A percentile compares a stretch with the other conserved stretches of the same genome.
These are phyloP conservation scores for Vitis rupestris DNA, from an alignment of 164 flowering plant species.

Conservation along the genomic window DNA sequence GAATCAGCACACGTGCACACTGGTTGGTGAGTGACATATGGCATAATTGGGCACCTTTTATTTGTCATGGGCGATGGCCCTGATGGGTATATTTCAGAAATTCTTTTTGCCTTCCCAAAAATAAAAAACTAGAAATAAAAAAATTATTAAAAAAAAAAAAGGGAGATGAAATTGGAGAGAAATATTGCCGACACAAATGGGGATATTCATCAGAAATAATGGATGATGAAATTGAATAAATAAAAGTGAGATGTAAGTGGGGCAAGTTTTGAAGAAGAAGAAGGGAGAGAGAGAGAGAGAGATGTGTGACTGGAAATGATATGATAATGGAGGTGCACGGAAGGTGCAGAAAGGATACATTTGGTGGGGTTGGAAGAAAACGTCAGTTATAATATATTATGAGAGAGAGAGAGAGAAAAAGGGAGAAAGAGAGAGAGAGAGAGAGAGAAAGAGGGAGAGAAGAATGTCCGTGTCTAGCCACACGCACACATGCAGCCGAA, in stretches of 20 bases:
- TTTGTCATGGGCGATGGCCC: no score
- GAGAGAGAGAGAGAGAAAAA: background rate
- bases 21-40: no score
- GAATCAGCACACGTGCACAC: no score
- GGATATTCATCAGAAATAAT: background rate
- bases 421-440: background rate
- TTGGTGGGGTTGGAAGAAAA: slow-evolving; percentile 11
- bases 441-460: slow-evolving; percentile 4
- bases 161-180: background rate
- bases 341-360: slow-evolving; percentile 15
- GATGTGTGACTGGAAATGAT: background rate
- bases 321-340: slow-evolving; percentile 16
- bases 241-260: background rate
- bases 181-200: slow-evolving; percentile 15
- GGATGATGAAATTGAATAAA: background rate
- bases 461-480: slow-evolving; percentile 27
- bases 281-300: background rate
- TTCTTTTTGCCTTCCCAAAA: no score
- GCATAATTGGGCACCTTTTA: no score
- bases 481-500: slow-evolving; percentile 27
- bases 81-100: no score
- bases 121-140: no score
- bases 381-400: background rate
- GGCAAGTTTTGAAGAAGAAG: background rate
- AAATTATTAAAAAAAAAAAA: no score